A percentile compares a stretch with the other conserved stretches of the same genome.
Evolutionary conservation across 116 monocot genomes (phyloP).

Genomic region (Dioscorea cayenensis): DNA sequence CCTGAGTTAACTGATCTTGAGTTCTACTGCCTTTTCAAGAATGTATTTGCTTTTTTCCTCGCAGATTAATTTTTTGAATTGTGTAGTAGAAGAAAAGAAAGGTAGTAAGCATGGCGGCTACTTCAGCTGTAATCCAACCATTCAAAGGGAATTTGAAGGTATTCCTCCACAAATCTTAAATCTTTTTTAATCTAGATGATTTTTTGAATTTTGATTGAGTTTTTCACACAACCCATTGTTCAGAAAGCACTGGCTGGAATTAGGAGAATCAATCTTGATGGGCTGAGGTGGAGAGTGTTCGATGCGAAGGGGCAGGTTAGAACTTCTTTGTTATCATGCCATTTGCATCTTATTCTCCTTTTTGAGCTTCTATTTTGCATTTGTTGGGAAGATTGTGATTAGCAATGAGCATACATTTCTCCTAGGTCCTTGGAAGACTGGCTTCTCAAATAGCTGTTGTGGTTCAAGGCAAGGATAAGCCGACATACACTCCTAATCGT

Average conservation of each 20-base stretch:
- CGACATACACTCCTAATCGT: constrained; percentile 81
- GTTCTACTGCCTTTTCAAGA: too few species aligned
- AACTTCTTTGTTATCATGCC: too few species aligned
- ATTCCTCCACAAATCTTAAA: neutral
- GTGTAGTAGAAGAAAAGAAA: neutral
- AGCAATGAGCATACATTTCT: neutral
- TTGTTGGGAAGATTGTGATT: too few species aligned
- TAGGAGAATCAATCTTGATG: constrained; percentile 84
- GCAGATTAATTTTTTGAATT: too few species aligned
- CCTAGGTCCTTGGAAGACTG: constrained; percentile 83
- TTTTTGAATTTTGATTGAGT: neutral
- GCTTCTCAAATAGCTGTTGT: constrained; percentile 93
- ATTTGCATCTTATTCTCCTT: too few species aligned
- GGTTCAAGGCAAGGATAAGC: constrained; percentile 91
- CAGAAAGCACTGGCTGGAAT: constrained; percentile 96
- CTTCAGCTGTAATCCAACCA: neutral
- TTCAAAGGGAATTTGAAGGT: neutral
- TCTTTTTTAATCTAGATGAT: neutral
- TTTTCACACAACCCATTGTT: neutral
- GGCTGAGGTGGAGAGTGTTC: constrained; percentile 89
- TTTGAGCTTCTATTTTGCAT: too few species aligned
- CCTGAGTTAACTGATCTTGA: too few species aligned
- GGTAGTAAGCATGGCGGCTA: neutral
- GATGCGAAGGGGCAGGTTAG: constrained; percentile 92
- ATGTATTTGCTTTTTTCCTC: too few species aligned